Evolutionary conservation across 2,329 filamentous ascomycete species (phyloP).

Genomic region (Epichloe scottii): DNA sequence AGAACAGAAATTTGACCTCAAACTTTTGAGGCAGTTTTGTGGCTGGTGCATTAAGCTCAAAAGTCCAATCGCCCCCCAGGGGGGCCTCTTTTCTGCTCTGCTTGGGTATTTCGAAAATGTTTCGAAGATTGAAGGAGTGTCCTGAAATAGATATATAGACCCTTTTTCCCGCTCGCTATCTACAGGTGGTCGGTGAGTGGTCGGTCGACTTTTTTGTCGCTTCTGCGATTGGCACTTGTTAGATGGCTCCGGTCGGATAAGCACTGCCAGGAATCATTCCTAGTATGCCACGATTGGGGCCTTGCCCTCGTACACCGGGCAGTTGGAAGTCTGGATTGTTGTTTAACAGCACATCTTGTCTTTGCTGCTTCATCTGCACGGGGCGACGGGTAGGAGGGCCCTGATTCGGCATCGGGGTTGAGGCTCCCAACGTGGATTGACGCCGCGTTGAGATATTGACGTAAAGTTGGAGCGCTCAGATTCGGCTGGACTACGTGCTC

Average conservation of each 20-base stretch:
- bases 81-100: neutral
- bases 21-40: neutral
- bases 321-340: conserved; percentile 88
- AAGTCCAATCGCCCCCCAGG: neutral
- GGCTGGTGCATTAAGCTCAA: conserved; percentile 1
- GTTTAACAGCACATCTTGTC: conserved; percentile 62
- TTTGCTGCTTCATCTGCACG: conserved; percentile 45
- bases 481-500: conserved; percentile 57
- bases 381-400: conserved; percentile 31
- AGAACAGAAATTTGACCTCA: neutral
- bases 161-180: neutral
- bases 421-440: conserved; percentile 79
- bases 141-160: neutral
- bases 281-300: conserved; percentile 16
- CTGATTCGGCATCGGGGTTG: conserved; percentile 30
- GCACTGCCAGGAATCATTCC: conserved; percentile 41
- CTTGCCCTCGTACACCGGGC: conserved; percentile 29
- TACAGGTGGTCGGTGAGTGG: neutral
- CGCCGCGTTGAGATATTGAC: conserved; percentile 72
- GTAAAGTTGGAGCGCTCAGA: conserved; percentile 82
- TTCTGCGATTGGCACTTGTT: neutral
- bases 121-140: neutral
- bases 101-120: neutral
- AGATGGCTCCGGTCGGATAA: conserved; percentile 27
- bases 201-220: neutral